Conservation (phyloP, 2,329 filamentous ascomycete species). For the Paramyrothecium sp. region DNA sequence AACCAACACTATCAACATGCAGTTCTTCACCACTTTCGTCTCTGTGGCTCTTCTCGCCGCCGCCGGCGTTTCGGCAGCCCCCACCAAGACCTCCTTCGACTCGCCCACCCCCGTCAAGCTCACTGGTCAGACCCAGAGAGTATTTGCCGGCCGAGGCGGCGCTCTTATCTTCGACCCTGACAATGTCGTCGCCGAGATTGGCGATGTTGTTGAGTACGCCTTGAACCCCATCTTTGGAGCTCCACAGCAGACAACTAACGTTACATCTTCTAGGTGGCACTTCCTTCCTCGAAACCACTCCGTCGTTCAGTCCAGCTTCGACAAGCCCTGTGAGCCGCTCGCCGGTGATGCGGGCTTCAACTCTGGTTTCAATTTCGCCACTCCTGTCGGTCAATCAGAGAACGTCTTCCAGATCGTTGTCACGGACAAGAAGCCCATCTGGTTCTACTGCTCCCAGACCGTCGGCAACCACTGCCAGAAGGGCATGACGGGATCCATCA, state of each 20-base stretch:
- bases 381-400: constrained; percentile 28
- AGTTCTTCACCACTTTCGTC: constrained; percentile 24
- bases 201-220: constrained; percentile 44
- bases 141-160: constrained; percentile 42
- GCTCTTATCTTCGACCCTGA: constrained; percentile 47
- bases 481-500: constrained; percentile 50
- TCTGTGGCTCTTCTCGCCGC: constrained; percentile 24
- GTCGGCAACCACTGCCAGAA: constrained; percentile 43
- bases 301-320: constrained; percentile 42
- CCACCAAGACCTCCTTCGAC: constrained; percentile 25
- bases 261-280: constrained; percentile 33
- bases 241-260: background rate
- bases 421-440: constrained; percentile 38
- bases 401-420: constrained; percentile 44
- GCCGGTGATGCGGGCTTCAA: constrained; percentile 38
- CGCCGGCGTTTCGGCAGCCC: constrained; percentile 26
- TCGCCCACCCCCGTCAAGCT: constrained; percentile 29
- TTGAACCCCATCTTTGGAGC: background rate
- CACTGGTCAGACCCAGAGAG: constrained; percentile 42
- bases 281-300: constrained; percentile 53
- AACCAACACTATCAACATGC: constrained; percentile 21
- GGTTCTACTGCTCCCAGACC: constrained; percentile 44
- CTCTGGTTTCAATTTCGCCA: constrained; percentile 43
- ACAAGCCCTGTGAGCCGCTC: constrained; percentile 39
- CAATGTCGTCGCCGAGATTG: constrained; percentile 44